These are phyloP conservation scores for Gillenia trifoliata DNA, from an alignment of 306 rosid species.

Conservation along the genomic window DNA sequence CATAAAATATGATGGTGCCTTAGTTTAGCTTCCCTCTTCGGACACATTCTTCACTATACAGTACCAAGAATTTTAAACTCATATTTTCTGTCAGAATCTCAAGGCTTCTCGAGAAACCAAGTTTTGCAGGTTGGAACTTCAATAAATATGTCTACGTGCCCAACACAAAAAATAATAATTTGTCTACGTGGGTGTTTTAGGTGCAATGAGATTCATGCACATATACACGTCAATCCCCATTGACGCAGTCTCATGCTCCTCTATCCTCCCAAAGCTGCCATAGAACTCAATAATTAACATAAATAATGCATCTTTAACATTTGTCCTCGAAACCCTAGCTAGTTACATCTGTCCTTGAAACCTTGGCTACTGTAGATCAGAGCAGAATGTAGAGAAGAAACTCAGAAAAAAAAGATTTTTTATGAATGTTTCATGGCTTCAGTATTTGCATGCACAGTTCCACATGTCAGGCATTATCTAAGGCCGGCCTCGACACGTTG, in stretches of 20 bases:
- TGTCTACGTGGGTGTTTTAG: conserved; percentile 36
- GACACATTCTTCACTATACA: not conserved
- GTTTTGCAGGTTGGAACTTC: conserved; percentile 5
- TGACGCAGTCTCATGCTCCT: conserved; percentile 9
- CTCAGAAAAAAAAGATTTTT: not conserved
- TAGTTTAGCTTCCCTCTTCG: not conserved
- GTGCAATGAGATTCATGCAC: conserved; percentile 52
- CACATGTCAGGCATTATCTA: conserved; percentile 28
- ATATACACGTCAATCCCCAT: conserved; percentile 35
- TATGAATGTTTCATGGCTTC: not conserved
- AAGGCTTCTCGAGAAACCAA: conserved; percentile 23
- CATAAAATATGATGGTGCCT: not conserved
- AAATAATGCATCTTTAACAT: not conserved
- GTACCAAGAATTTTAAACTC: not conserved
- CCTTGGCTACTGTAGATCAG: not conserved
- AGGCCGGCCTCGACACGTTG: conserved; percentile 12
- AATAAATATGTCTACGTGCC: conserved; percentile 28
- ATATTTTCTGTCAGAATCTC: conserved; percentile 20
- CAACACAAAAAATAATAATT: not conserved
- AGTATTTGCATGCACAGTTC: not conserved
- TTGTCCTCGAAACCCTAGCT: not conserved
- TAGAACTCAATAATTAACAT: not conserved
- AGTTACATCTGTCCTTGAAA: not conserved
- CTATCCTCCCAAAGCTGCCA: conserved; percentile 11
- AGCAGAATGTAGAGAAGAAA: not conserved